Conservation (phyloP, 495 filamentous ascomycete species). For the Xylaria scruposa region DNA sequence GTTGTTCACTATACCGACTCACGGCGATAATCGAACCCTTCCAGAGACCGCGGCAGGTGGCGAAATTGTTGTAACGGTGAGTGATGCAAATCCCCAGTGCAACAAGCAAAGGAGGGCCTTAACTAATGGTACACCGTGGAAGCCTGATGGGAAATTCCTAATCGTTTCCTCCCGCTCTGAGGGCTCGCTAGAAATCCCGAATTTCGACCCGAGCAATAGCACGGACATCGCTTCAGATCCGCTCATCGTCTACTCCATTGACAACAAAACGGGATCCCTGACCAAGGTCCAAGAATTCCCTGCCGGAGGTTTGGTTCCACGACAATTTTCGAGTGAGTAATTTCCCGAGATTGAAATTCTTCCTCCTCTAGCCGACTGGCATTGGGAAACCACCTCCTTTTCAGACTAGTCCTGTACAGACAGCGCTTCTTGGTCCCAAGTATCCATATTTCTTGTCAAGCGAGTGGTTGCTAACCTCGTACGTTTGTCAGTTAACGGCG, state of each 20-base stretch:
- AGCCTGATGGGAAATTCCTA: slow-evolving; percentile 66
- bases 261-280: slow-evolving; percentile 55
- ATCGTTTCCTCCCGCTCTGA: slow-evolving; percentile 69
- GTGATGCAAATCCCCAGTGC: slow-evolving; percentile 36
- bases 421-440: background rate
- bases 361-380: background rate
- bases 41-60: slow-evolving; percentile 56
- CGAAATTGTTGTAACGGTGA: slow-evolving; percentile 67
- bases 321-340: slow-evolving; percentile 61
- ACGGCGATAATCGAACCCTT: slow-evolving; percentile 46
- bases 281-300: slow-evolving; percentile 57
- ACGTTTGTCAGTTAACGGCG: slow-evolving; percentile 56
- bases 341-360: background rate
- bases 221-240: slow-evolving; percentile 54
- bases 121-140: slow-evolving; percentile 9
- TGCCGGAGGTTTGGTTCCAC: slow-evolving; percentile 65
- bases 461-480: slow-evolving; percentile 12
- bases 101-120: background rate
- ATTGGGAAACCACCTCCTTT: background rate
- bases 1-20: slow-evolving; percentile 52
- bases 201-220: slow-evolving; percentile 51
- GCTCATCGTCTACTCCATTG: slow-evolving; percentile 54
- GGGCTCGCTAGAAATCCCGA: slow-evolving; percentile 51
- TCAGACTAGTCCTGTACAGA: background rate
- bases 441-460: slow-evolving; percentile 1